These are phyloP conservation scores for Austroboletus novae-zelandiae DNA, from an alignment of 1,284 basidiomycete species.

Conservation along the genomic window DNA sequence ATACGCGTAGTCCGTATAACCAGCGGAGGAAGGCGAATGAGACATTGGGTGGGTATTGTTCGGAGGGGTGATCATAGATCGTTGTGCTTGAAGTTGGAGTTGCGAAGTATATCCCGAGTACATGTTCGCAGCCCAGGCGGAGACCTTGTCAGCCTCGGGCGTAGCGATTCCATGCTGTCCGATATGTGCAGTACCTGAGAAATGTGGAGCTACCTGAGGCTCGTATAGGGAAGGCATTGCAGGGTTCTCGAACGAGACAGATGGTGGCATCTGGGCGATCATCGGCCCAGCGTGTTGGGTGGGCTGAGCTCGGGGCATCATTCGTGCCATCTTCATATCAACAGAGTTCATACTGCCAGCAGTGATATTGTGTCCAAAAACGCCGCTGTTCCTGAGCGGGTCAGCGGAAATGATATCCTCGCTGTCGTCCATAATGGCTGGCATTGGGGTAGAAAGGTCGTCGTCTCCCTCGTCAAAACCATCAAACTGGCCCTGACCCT, in stretches of 20 bases:
- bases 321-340: conserved; percentile 27
- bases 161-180: conserved; percentile 21
- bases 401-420: conserved; percentile 27
- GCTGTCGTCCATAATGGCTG: conserved; percentile 26
- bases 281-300: conserved; percentile 23
- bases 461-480: conserved; percentile 39
- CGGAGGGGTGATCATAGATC: conserved; percentile 36
- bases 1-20: conserved; percentile 31
- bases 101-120: conserved; percentile 32
- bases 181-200: conserved; percentile 10
- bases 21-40: conserved; percentile 17
- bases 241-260: conserved; percentile 34
- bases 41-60: conserved; percentile 28
- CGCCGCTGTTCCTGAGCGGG: conserved; percentile 15
- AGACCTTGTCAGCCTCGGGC: conserved; percentile 30
- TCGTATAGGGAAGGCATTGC: conserved; percentile 33
- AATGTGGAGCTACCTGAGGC: conserved; percentile 25
- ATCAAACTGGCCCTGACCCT: conserved; percentile 41
- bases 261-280: conserved; percentile 30
- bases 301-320: conserved; percentile 23
- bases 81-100: conserved; percentile 25
- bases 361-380: conserved; percentile 24
- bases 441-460: conserved; percentile 18
- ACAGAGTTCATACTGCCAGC: conserved; percentile 19
- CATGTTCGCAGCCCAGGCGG: conserved; percentile 32